Percentiles rank a stretch among this genome's conserved stretches.
Conservation (phyloP, 1,139 yeast genomes). For the Blastobotrys malaysiensis region DNA sequence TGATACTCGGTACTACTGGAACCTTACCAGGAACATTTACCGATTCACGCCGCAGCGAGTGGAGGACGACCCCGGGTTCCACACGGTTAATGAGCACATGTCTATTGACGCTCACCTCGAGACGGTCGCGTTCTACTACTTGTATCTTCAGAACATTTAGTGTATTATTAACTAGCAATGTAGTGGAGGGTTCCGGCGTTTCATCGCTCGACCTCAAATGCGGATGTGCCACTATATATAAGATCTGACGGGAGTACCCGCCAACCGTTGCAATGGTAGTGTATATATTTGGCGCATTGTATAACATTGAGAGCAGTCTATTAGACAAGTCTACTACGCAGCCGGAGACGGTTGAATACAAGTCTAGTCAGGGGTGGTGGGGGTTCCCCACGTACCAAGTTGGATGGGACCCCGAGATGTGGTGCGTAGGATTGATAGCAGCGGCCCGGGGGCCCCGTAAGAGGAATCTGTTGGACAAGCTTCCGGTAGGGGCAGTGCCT, state of each 20-base stretch:
- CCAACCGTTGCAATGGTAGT: too few relatives aligned
- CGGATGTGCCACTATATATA: too few relatives aligned
- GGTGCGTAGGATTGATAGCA: neutral
- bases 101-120: constrained; percentile 50
- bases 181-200: too few relatives aligned
- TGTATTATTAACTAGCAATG: too few relatives aligned
- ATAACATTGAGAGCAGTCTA: neutral
- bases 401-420: neutral
- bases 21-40: constrained; percentile 64
- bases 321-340: neutral
- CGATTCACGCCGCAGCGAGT: constrained; percentile 47
- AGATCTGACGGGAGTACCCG: too few relatives aligned
- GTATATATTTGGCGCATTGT: neutral
- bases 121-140: constrained; percentile 55
- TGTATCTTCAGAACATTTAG: constrained; percentile 38
- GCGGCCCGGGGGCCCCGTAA: neutral
- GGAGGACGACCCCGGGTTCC: constrained; percentile 29
- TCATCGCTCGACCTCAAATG: neutral
- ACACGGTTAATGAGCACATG: constrained; percentile 57
- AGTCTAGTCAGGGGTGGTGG: neutral
- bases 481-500: neutral
- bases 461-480: neutral
- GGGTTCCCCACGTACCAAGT: neutral
- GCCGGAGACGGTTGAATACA: neutral
- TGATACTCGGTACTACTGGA: constrained; percentile 77